Base-by-base conservation (phyloP, 2,329 filamentous ascomycete species). In the Ophiostoma sp. region DNA sequence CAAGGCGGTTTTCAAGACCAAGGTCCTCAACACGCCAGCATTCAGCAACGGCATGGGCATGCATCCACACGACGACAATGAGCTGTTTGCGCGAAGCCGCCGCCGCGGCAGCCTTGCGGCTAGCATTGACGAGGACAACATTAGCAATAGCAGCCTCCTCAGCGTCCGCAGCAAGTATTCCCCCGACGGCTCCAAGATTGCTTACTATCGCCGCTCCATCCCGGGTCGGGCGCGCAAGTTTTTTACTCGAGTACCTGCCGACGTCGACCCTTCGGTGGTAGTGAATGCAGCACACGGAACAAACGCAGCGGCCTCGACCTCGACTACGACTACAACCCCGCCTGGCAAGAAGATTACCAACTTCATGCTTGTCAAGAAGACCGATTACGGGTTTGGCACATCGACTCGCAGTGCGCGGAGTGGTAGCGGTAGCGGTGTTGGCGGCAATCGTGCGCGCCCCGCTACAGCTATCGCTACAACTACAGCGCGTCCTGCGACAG, bases 161-260 rank as follows among this genome's bases (percentile, higher is more conserved):
- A 72, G 74, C 57, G 28, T 72, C 25, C 52, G 55, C 59, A 75
- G 73, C 73, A 57, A 31, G 48, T 22, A 28, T 57, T 72, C 68
- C 22, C 36, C 61, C 59, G 31, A 63, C 55, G 19, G 36, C 45
- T 6, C 8, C 57, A 70, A 59, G 36, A 57, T 75, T 9, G 63
- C 70, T 19, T 77, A 76, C 71, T 76, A 75, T 45, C 73, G 76
- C 11, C 74, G 75, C 84, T 87, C 83, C 83, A 85, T 4, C 84
- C 89, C 75, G 84, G 87, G n/a, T 83, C 85, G 66, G 42, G 63
- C 55, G 15, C 72, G 71, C 55, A 76, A 73, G 69, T 72, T 76
- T 70, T 76, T 73, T 31, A 75, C 75, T 45, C 75, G 75, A 4
- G 71, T 75, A 22, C 61, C 75, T 8, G 64, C 73, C 1, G 45